A percentile compares a stretch with the other conserved stretches of the same genome.
Conservation (phyloP, 2,329 filamentous ascomycete genomes). For the Paracorniculantispora psalliotae region DNA sequence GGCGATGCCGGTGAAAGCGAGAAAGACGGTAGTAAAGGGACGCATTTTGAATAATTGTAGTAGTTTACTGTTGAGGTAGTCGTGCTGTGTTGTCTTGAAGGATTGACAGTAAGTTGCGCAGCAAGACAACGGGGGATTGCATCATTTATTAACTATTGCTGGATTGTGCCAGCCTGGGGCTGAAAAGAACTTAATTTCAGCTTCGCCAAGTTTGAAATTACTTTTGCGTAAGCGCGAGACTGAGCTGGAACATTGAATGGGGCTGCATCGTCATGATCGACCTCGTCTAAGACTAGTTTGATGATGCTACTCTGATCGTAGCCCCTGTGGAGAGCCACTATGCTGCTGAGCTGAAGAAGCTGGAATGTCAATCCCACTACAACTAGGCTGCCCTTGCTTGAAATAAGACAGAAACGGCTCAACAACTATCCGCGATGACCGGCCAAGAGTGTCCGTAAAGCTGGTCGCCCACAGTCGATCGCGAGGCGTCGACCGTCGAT, state of each 20-base stretch:
- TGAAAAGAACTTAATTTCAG: neutral
- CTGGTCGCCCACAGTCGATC: neutral
- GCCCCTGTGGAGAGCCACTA: neutral
- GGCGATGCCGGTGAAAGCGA: neutral
- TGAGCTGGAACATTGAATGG: neutral
- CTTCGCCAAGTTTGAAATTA: neutral
- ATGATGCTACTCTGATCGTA: neutral
- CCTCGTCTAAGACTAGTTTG: neutral
- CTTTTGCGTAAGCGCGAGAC: neutral
- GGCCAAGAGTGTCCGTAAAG: neutral
- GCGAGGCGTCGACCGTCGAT: neutral
- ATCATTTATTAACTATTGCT: neutral
- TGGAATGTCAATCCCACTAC: conserved; percentile 4
- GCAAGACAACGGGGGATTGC: too few species aligned
- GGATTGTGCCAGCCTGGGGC: too few species aligned
- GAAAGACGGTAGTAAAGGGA: neutral
- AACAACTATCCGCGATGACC: neutral
- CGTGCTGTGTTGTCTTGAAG: neutral
- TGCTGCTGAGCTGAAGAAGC: neutral
- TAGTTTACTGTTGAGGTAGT: neutral
- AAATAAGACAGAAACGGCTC: neutral
- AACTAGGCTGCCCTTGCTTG: neutral
- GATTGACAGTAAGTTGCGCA: neutral
- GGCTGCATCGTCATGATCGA: neutral
- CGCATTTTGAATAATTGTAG: neutral